These are phyloP conservation scores for Rhizopogon roseolus DNA, from an alignment of 768 basidiomycete genomes.

Conservation along the genomic window DNA sequence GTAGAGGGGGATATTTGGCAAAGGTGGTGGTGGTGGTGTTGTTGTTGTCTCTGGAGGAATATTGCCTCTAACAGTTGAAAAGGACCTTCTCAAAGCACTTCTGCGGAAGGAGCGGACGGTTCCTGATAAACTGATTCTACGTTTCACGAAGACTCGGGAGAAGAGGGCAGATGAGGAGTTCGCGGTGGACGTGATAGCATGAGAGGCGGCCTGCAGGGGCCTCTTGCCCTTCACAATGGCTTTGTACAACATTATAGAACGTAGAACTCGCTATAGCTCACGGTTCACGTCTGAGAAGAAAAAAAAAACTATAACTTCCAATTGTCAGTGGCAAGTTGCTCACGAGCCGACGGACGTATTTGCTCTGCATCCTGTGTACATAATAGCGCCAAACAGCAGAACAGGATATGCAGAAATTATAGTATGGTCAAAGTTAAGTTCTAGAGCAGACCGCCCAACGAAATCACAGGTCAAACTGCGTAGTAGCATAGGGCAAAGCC, in stretches of 20 bases:
- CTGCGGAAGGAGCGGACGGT: constrained; percentile 25
- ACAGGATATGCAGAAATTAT: no score
- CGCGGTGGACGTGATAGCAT: constrained; percentile 24
- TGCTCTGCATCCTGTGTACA: no score
- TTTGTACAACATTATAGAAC: constrained; percentile 22
- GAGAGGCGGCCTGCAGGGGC: constrained; percentile 54
- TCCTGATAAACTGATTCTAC: constrained; percentile 25
- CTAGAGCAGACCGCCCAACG: no score
- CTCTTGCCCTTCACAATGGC: constrained; percentile 39
- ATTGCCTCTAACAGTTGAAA: constrained; percentile 17
- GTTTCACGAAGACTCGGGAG: constrained; percentile 27
- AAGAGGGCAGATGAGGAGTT: constrained; percentile 28
- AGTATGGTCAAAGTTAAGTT: no score
- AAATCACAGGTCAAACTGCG: no score
- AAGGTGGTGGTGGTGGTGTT: constrained; percentile 31
- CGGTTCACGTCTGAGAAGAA: constrained; percentile 6
- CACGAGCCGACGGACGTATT: no score
- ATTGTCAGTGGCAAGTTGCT: no score
- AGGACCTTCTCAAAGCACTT: constrained; percentile 19
- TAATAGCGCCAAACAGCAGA: no score
- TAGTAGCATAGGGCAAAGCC: no score
- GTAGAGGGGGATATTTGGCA: constrained; percentile 44
- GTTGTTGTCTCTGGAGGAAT: constrained; percentile 33
- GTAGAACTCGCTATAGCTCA: constrained; percentile 5
- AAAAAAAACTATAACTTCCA: no score